Evolutionary conservation across 768 basidiomycete genomes (phyloP).

Genomic region (Suillus alpinus): DNA sequence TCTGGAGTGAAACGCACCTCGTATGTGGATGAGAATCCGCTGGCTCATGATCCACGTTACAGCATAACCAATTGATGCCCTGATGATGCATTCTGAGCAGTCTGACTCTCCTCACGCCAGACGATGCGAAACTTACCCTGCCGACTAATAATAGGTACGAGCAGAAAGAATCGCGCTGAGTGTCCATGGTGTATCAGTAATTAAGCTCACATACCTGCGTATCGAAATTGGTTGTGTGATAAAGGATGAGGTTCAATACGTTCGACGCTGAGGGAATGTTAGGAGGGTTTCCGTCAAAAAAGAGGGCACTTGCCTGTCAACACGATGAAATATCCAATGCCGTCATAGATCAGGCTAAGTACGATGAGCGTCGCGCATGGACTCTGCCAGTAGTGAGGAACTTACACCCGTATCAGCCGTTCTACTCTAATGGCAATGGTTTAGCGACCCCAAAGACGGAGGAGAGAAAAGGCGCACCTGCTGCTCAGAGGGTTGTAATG

Average conservation of each 20-base stretch:
- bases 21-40: background rate
- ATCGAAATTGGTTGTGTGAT: background rate
- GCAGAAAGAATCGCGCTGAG: background rate
- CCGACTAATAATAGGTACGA: background rate
- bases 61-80: background rate
- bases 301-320: background rate
- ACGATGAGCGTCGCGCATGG: background rate
- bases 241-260: background rate
- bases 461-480: background rate
- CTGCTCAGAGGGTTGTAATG: background rate
- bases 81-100: background rate
- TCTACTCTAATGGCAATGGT: background rate
- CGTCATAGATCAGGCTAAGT: background rate
- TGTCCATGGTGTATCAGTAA: background rate
- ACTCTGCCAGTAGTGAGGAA: background rate
- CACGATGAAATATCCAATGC: background rate
- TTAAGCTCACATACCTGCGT: background rate
- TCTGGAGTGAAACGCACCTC: background rate
- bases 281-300: background rate
- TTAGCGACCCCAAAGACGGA: background rate
- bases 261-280: background rate
- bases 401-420: background rate
- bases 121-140: background rate
- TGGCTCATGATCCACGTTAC: background rate
- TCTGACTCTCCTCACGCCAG: background rate